Evolutionary conservation across 768 basidiomycete genomes (phyloP), one percentile per base, ranked within the genome.

Genomic region (Tephrocybe rancida): DNA sequence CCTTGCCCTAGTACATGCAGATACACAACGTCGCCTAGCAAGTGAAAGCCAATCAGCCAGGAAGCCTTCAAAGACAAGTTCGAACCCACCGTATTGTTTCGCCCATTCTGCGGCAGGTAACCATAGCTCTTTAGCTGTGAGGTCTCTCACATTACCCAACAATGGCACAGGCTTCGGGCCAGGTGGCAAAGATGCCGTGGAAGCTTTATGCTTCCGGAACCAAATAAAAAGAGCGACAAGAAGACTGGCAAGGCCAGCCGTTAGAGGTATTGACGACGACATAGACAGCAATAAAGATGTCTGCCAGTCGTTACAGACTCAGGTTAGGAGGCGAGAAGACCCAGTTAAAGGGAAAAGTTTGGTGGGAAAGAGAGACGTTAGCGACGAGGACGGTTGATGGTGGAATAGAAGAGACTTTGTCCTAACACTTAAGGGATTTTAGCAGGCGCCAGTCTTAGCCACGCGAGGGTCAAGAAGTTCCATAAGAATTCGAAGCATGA

Each of bases 151-250:
- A 67, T 90, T 89, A 6, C 88, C 88, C 13, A 90, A 61, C 43
- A 88, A 34, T 0, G 86, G 86, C 52, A 86, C 65, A 0, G 85
- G 84, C 57, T 76, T 81, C 50, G 88, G 88, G 21, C 88, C 88
- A 52, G 88, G 87, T 32, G 87, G 87, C 25, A 82, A 67, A 48
- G 77, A 73, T 35, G 69, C 68, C 50, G 67, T 52, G 59, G 69
- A 67, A 68, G 69, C 56, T 68, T 72, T 74, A 68, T 70, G 57
- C 71, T 74, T 78, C 61, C 73, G 73, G 67, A 73, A 65, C 71
- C 71, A 76, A 50, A 75, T 58, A 60, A 69, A 71, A 60, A 72
- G 61, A 57, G 71, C 62, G 66, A 72, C 64, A 58, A 76, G 67
- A 67, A 77, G 64, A 48, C 71, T 65, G 35, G 65, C 68, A 32